phyloP scores from a whole-genome alignment of 2,329 filamentous ascomycete species.

The Microcera coccophila region DNA sequence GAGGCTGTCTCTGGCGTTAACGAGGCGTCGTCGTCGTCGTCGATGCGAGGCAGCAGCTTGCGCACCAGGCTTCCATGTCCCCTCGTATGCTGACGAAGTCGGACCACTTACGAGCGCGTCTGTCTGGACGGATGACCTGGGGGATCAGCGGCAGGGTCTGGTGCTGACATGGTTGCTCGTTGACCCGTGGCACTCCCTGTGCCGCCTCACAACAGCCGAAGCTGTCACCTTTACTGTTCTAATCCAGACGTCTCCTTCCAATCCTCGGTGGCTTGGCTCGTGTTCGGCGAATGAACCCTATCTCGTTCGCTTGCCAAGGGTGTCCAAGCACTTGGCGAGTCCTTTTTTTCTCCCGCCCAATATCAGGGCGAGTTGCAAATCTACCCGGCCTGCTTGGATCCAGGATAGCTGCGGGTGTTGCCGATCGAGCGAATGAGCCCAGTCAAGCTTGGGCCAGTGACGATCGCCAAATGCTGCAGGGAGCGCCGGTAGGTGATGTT shows the following conservation, averaged over 20 bases:
- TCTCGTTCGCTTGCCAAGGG: too few species aligned
- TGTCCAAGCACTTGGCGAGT: too few species aligned
- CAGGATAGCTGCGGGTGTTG: slow-evolving; percentile 21
- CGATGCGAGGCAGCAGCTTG: too few species aligned
- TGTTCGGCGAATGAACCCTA: too few species aligned
- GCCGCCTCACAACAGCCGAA: slow-evolving; percentile 1
- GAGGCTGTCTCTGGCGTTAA: background rate
- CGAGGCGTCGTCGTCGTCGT: slow-evolving; percentile 2
- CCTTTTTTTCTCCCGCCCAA: slow-evolving; percentile 4
- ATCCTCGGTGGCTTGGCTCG: too few species aligned
- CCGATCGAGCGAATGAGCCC: slow-evolving; percentile 13
- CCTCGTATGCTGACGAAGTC: background rate
- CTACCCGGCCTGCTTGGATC: background rate
- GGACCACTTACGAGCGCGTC: too few species aligned
- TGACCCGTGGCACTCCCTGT: background rate
- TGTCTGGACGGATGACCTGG: background rate
- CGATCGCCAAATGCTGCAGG: slow-evolving; percentile 14
- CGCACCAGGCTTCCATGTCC: background rate
- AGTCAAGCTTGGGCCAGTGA: too few species aligned
- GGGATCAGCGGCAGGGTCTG: background rate
- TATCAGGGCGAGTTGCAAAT: slow-evolving; percentile 9
- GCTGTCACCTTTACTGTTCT: slow-evolving; percentile 1
- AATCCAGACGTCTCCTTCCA: too few species aligned
- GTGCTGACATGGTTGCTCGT: slow-evolving; percentile 1
- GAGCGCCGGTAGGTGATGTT: slow-evolving; percentile 11